Evolutionary conservation across 805 yeast species (phyloP).

Genomic region (Candida sonorensis): DNA sequence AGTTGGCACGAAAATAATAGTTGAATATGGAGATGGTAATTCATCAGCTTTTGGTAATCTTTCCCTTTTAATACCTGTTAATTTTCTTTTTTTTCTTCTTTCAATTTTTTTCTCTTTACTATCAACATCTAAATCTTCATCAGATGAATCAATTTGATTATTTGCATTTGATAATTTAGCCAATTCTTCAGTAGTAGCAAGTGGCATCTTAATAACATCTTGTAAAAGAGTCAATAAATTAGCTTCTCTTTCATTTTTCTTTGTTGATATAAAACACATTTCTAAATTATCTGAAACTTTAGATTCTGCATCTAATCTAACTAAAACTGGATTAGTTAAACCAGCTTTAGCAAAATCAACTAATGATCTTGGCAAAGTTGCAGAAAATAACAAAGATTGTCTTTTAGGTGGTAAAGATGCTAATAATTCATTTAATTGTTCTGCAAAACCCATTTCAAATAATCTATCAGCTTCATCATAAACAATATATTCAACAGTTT

Average conservation of each 20-base stretch:
- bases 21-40: conserved; percentile 77
- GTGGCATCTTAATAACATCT: conserved; percentile 78
- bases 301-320: conserved; percentile 87
- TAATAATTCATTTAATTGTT: conserved; percentile 82
- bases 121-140: conserved; percentile 42
- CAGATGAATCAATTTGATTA: conserved; percentile 44
- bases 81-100: conserved; percentile 26
- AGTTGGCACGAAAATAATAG: conserved; percentile 93
- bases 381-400: conserved; percentile 87
- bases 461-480: conserved; percentile 97
- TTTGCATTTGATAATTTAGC: conserved; percentile 43
- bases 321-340: conserved; percentile 82
- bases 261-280: conserved; percentile 79
- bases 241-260: conserved; percentile 85
- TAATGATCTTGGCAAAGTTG: conserved; percentile 85
- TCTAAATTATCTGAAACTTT: conserved; percentile 87
- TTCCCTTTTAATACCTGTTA: conserved; percentile 38
- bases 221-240: conserved; percentile 70
- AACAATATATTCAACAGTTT: conserved; percentile 80
- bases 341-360: conserved; percentile 99
- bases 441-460: conserved; percentile 94
- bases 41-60: conserved; percentile 74
- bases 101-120: conserved; percentile 24
- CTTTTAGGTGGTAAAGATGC: conserved; percentile 76
- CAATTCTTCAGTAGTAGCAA: conserved; percentile 65